Evolutionary conservation across 352 stramenopile genomes (phyloP).

Genomic region (Pythium graminicola): DNA sequence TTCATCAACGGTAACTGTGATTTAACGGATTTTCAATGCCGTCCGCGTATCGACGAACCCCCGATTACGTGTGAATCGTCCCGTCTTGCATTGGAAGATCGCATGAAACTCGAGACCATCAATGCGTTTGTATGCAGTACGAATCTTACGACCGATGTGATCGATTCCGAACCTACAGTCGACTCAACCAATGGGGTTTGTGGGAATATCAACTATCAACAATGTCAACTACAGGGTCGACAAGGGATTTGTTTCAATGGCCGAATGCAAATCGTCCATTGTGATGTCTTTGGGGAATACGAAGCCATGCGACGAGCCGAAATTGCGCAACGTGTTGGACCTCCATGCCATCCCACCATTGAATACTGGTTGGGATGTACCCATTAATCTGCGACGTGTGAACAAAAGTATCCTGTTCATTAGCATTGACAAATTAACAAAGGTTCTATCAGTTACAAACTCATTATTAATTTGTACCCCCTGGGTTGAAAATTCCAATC

Average conservation of each 20-base stretch:
- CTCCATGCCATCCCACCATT: slow-evolving; percentile 11
- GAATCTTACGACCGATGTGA: slow-evolving; percentile 8
- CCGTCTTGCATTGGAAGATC: neutral
- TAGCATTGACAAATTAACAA: too few species aligned
- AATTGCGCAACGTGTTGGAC: slow-evolving; percentile 11
- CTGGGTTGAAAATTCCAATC: too few species aligned
- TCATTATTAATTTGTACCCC: too few species aligned
- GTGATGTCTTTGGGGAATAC: neutral
- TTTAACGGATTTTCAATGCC: slow-evolving; percentile 4
- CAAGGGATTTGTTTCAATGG: slow-evolving; percentile 14
- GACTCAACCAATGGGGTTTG: slow-evolving; percentile 7
- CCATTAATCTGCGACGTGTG: too few species aligned
- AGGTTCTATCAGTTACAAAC: too few species aligned
- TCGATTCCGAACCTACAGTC: neutral
- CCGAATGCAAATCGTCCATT: slow-evolving; percentile 10
- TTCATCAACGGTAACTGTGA: slow-evolving; percentile 10
- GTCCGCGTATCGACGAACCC: slow-evolving; percentile 2
- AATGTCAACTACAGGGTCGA: neutral
- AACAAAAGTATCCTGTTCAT: too few species aligned
- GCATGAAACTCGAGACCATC: neutral
- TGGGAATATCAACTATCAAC: slow-evolving; percentile 16
- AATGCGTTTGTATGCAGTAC: neutral
- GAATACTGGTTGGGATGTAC: slow-evolving; percentile 19
- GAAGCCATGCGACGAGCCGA: slow-evolving; percentile 4
- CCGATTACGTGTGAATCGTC: neutral